Base-by-base conservation (phyloP, 2,329 filamentous ascomycete genomes). In the Anthostomella pinea region DNA sequence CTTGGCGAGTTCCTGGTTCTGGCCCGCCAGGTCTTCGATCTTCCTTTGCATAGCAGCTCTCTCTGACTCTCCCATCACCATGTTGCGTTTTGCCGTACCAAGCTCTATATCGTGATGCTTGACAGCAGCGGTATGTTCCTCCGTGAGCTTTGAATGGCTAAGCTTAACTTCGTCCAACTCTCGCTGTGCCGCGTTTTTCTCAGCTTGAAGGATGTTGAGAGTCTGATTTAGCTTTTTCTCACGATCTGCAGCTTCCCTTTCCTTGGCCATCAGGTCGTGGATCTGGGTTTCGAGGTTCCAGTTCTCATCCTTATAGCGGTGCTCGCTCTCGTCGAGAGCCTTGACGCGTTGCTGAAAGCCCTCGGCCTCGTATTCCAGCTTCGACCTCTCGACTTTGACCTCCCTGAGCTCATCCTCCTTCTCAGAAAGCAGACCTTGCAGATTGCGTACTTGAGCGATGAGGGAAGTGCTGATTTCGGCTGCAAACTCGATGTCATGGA, bases 401-500 rank as follows among this genome's bases (percentile, higher is more conserved):
- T 81, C 75, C 60, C 86, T 90, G 48, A 96, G 69, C 30, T 87
- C 75, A 34, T 95, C 90, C 46, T 98, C 93, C 49, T 88, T 86
- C 65, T 97, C 89, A 0, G 83, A 77, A 8, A 98, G 74, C 11
- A 95, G 72, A 3, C 82, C 76, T 62, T 98, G 93, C 36, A 98
- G 67, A 58, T 93, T 89, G 45, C 93, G 84, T 33, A 98, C 86
- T 66, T 97, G 93, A n/a, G 85, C 82, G 33, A 98, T 83, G 33
- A 98, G 73, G 2, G 89, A 95, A 5, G 88, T 95, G 57, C 89
- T 96, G 54, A 98, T 96, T 59, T 98, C 91, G 33, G 93, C 90
- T n/a, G 91, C 93, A 57, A 98, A 95, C 53, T 96, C 89, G 57
- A 98, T 95, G 57, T 98, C 93, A 59, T 97, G 89, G 9, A 95